Conservation (phyloP, 371 early-diverging fungal species). For the Mortierella sp. region DNA sequence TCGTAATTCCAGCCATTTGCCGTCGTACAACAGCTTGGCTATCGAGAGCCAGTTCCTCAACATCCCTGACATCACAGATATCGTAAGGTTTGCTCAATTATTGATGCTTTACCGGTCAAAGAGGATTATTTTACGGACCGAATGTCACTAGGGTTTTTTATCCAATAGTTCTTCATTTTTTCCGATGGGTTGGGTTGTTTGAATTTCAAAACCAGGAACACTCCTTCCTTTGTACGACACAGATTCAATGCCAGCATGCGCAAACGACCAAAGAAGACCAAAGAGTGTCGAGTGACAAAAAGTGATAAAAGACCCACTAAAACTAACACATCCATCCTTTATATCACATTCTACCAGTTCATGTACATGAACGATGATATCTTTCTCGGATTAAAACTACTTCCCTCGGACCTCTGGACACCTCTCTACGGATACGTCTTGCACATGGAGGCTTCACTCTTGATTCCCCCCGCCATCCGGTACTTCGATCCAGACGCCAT, state of each 20-base stretch:
- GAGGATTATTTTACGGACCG: too few species aligned
- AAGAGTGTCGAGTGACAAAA: too few species aligned
- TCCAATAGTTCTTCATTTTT: background rate
- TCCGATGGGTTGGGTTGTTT: too few species aligned
- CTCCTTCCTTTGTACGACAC: background rate
- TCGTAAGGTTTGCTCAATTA: constrained; percentile 29
- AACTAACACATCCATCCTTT: background rate
- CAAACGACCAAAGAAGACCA: background rate
- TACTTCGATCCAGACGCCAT: constrained; percentile 23
- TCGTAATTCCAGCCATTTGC: constrained; percentile 28
- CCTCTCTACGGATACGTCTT: constrained; percentile 58
- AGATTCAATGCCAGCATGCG: background rate
- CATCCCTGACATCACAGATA: constrained; percentile 39
- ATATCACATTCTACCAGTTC: constrained; percentile 20
- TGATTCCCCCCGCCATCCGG: constrained; percentile 36
- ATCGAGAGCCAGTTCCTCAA: constrained; percentile 53
- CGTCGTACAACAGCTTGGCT: constrained; percentile 55
- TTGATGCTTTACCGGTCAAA: background rate
- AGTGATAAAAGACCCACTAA: background rate
- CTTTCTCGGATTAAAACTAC: constrained; percentile 38
- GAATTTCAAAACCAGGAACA: background rate
- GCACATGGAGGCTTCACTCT: constrained; percentile 46
- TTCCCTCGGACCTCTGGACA: constrained; percentile 52
- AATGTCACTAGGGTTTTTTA: too few species aligned
- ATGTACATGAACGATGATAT: constrained; percentile 60